These are phyloP conservation scores for Leccinum pallidistipes DNA, from an alignment of 1,284 basidiomycete species.

Conservation along the genomic window DNA sequence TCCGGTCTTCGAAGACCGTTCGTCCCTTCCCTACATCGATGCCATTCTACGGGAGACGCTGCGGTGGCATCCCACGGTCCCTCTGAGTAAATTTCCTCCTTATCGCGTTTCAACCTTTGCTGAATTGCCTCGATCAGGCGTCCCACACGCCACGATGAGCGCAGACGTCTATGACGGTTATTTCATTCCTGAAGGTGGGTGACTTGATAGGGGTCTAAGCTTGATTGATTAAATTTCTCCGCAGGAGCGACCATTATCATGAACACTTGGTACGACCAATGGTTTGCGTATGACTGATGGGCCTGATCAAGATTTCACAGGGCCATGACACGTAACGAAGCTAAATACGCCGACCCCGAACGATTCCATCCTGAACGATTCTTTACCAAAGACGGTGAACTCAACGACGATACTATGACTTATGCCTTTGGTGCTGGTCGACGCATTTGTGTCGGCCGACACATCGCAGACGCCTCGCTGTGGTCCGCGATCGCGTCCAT, in stretches of 20 bases:
- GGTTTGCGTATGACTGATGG: background rate
- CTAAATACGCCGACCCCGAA: constrained; percentile 31
- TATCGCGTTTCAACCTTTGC: background rate
- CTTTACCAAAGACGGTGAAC: constrained; percentile 15
- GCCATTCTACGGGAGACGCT: constrained; percentile 32
- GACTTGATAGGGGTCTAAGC: background rate
- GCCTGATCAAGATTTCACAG: constrained; percentile 7
- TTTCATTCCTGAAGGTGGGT: constrained; percentile 34
- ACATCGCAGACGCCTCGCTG: constrained; percentile 35
- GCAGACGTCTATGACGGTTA: constrained; percentile 31
- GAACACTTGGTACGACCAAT: constrained; percentile 25
- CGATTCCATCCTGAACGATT: constrained; percentile 31
- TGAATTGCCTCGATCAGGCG: constrained; percentile 16
- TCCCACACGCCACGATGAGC: constrained; percentile 30
- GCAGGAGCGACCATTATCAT: constrained; percentile 32
- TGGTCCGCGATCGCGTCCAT: constrained; percentile 35
- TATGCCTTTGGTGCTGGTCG: constrained; percentile 29
- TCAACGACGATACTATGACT: constrained; percentile 24
- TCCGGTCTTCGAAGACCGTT: constrained; percentile 32
- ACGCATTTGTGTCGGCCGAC: constrained; percentile 33
- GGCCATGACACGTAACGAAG: constrained; percentile 33
- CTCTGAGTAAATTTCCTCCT: constrained; percentile 17
- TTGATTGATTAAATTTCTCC: background rate
- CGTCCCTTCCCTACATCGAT: constrained; percentile 29
- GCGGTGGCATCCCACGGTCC: constrained; percentile 31